Base-by-base conservation (phyloP, 495 filamentous ascomycete genomes). In the Trichoderma virens region DNA sequence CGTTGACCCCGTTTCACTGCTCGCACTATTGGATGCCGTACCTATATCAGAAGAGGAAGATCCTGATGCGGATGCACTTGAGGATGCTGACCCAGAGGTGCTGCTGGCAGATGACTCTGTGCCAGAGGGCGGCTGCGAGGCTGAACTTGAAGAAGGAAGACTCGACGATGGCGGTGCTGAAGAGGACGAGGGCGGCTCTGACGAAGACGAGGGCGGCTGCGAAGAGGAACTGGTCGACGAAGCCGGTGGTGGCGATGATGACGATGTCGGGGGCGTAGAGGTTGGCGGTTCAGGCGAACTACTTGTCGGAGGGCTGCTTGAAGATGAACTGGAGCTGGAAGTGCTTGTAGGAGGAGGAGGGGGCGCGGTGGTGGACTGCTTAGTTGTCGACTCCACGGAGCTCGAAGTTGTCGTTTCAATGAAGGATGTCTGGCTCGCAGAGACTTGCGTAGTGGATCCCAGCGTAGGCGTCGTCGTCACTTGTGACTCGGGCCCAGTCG, bases 171-270 rank as follows among this genome's bases (percentile, higher is more conserved):
- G 90, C 86, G 69, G 96, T 92, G n/a, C 85, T 71, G 51, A 92
- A 92, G 79, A 96, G 94, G 70, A 88, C 83, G 75, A 86, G 84
- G 65, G 95, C 83, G 61, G 91, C 90, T 63, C 86, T 82, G 65
- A 95, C 92, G 67, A 96, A 91, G 64, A 94, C 83, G 75, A 86
- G 84, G 65, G 95, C 83, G 61, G 91, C 90, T 63, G 86, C 82
- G 65, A 95, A 92, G 67, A 96, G 92, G 64, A 94, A 79, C 76
- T 96, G 92, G 64, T 91, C 92, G 66, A 91, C 92, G 71, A 92
- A 95, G 76, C 95, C 92, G 70, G 90, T 91, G 68, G 94, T 92
- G 39, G 92, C 96, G 70, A 95, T 92, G 64, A 30, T 23, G 51
- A 56, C 11, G 51, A 28, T 13, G 27, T 56, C 13, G 51, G 27